A percentile compares a stretch with the other conserved stretches of the same genome.
These are phyloP conservation scores for Pelargonium cotyledonis DNA, from an alignment of 441 rosid genomes.

Conservation along the genomic window DNA sequence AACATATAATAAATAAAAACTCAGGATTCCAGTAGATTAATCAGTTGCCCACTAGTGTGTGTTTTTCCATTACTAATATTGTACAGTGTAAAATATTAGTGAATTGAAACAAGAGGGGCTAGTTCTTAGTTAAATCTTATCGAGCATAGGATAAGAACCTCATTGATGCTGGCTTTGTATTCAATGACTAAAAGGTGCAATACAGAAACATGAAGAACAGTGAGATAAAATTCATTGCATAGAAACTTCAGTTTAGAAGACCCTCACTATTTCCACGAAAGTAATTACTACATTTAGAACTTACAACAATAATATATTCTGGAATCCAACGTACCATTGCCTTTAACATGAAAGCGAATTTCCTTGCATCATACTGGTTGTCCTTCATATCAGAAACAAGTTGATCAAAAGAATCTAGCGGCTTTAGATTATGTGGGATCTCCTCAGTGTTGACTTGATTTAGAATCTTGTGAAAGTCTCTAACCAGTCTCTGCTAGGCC, in stretches of 20 bases:
- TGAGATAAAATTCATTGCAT: background rate
- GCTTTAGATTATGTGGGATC: constrained; percentile 78
- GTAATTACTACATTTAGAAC: background rate
- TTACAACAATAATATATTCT: background rate
- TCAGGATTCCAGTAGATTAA: no score
- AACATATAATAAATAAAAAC: no score
- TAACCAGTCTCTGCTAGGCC: constrained; percentile 66
- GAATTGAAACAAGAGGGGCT: background rate
- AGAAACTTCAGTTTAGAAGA: background rate
- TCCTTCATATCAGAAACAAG: constrained; percentile 84
- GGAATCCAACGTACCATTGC: constrained; percentile 64
- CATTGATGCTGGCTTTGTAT: background rate
- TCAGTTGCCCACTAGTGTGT: no score
- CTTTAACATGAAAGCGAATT: constrained; percentile 68
- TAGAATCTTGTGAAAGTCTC: constrained; percentile 76
- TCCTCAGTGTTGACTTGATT: constrained; percentile 71
- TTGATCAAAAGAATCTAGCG: constrained; percentile 71
- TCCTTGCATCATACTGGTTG: constrained; percentile 75
- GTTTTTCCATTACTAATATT: no score
- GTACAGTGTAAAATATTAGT: background rate
- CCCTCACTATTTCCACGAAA: background rate
- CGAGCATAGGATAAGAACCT: background rate
- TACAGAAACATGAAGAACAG: background rate
- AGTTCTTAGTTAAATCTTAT: background rate
- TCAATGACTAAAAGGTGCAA: background rate